These are phyloP conservation scores for Pseudonitzschia pungens DNA, from an alignment of 108 stramenopile species.

Conservation along the genomic window DNA sequence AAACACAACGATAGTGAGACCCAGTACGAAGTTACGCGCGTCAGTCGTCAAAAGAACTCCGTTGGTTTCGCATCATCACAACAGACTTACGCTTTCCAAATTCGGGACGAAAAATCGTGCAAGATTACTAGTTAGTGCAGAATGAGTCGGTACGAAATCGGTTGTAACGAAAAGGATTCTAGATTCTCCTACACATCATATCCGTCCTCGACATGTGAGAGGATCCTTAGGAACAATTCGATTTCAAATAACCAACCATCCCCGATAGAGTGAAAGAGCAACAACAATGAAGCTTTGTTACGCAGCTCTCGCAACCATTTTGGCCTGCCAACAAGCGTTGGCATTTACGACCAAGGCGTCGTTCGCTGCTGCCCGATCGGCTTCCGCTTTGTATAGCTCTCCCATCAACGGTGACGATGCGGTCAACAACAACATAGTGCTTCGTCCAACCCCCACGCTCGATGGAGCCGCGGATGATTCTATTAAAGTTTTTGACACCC, in stretches of 20 bases:
- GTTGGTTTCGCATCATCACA: background rate
- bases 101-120: background rate
- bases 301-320: background rate
- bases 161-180: background rate
- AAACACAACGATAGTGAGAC: background rate
- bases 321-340: background rate
- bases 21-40: background rate
- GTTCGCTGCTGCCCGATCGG: background rate
- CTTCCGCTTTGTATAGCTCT: background rate
- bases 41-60: slow-evolving; percentile 3
- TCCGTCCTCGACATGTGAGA: background rate
- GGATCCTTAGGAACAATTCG: background rate
- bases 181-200: background rate
- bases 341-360: slow-evolving; percentile 3
- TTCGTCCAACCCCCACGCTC: background rate
- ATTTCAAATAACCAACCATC: no score
- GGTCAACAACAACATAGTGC: background rate
- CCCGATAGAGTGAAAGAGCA: background rate
- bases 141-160: no score
- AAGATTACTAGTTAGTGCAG: no score
- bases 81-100: background rate
- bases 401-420: background rate
- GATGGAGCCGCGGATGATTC: background rate
- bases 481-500: slow-evolving; percentile 38
- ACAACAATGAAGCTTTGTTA: background rate